A percentile compares a stretch with the other conserved stretches of the same genome.
phyloP scores from a whole-genome alignment of 2,329 filamentous ascomycete species.

The Pezizomycotina sp. region DNA sequence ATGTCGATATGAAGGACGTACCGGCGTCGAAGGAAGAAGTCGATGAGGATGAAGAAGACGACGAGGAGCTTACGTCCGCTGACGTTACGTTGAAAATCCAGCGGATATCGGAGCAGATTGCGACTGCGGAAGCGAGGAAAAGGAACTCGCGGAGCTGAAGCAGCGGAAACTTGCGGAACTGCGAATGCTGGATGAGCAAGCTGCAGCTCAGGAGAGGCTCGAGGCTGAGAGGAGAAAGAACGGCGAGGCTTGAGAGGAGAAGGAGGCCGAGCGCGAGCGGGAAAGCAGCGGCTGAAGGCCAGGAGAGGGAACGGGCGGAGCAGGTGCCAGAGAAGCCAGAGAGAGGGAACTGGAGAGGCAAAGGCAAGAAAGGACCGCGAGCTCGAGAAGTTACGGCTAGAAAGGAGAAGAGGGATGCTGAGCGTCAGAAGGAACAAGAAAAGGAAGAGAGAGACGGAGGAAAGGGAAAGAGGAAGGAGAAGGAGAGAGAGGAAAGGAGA shows the following conservation, averaged over 20 bases:
- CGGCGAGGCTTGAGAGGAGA: slow-evolving; percentile 1
- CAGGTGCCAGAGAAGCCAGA: neutral
- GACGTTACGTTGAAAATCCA: slow-evolving; percentile 15
- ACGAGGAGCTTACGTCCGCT: slow-evolving; percentile 12
- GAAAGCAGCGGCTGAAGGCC: neutral
- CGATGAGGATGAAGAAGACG: slow-evolving; percentile 10
- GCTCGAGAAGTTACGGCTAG: slow-evolving; percentile 11
- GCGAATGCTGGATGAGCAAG: slow-evolving; percentile 9
- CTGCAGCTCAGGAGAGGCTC: slow-evolving; percentile 4
- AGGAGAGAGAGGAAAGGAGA: neutral
- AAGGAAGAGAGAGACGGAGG: slow-evolving; percentile 2
- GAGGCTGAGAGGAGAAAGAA: slow-evolving; percentile 8
- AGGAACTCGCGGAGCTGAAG: too few relatives aligned
- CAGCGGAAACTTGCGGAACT: slow-evolving; percentile 11
- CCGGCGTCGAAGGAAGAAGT: slow-evolving; percentile 2
- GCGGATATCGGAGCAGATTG: slow-evolving; percentile 12
- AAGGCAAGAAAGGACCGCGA: slow-evolving; percentile 15
- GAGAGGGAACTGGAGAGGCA: slow-evolving; percentile 2
- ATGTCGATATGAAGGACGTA: slow-evolving; percentile 15
- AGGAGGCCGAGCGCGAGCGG: slow-evolving; percentile 4
- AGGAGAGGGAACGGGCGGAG: neutral
- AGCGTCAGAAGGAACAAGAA: slow-evolving; percentile 3
- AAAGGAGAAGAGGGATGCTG: slow-evolving; percentile 15
- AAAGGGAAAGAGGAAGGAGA: neutral
- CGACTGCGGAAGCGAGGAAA: slow-evolving; percentile 5